A percentile compares a stretch with the other conserved stretches of the same genome.
These are phyloP conservation scores for Pinguiococcus pyrenoidosus DNA, from an alignment of 108 stramenopile genomes.

Conservation along the genomic window DNA sequence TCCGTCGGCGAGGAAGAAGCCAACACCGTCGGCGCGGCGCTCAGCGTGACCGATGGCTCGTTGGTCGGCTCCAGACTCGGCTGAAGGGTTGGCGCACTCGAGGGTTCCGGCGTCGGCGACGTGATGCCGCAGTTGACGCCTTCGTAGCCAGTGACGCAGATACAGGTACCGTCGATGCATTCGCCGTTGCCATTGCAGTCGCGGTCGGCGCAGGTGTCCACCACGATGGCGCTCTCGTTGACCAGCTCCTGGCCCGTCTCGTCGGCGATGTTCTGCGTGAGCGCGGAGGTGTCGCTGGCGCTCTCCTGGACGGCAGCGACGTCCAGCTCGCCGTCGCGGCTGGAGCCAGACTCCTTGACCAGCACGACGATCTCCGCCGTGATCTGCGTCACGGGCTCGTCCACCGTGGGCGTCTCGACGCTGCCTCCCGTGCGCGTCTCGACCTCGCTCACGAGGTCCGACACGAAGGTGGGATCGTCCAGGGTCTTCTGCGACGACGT, in stretches of 20 bases:
- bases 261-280: neutral
- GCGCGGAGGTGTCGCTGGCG: neutral
- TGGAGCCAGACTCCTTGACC: conserved; percentile 1
- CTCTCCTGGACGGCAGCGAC: neutral
- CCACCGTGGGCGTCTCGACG: neutral
- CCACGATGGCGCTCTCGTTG: neutral
- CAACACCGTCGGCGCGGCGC: no score
- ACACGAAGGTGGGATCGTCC: neutral
- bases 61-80: no score
- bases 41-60: no score
- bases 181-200: neutral
- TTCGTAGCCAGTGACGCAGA: neutral
- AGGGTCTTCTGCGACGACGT: neutral
- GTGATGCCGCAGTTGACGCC: no score
- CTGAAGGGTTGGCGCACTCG: no score
- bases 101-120: no score
- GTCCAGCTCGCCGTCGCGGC: neutral
- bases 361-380: neutral
- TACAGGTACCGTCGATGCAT: neutral
- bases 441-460: neutral
- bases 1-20: no score
- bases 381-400: neutral
- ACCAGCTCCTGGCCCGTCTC: neutral
- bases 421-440: neutral
- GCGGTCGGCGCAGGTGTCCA: neutral